These are phyloP conservation scores for Artemisia annua DNA, from an alignment of 129 eudicot species.

Conservation along the genomic window DNA sequence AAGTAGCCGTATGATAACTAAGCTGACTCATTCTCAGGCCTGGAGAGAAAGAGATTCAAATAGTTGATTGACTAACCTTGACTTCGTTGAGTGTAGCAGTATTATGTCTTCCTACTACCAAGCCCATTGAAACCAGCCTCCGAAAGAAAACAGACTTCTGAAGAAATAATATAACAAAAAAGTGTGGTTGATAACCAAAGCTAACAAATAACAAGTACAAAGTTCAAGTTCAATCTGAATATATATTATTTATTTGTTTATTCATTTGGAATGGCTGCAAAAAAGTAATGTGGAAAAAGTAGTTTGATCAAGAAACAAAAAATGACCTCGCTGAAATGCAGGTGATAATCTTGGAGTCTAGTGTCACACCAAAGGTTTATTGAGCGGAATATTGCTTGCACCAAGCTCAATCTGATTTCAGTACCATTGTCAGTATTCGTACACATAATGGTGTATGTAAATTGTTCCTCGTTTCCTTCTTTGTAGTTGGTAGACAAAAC, in stretches of 20 bases:
- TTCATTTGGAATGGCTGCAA: slow-evolving; percentile 17
- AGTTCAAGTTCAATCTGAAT: not conserved
- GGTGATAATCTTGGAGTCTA: slow-evolving; percentile 86
- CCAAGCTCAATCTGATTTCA: slow-evolving; percentile 47
- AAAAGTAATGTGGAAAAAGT: slow-evolving; percentile 20
- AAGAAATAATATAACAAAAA: slow-evolving; percentile 24
- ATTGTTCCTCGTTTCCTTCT: slow-evolving; percentile 55
- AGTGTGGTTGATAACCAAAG: slow-evolving; percentile 1
- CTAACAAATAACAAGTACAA: slow-evolving; percentile 4
- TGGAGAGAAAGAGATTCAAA: not conserved
- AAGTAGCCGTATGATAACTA: not conserved
- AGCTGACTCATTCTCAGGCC: slow-evolving; percentile 14
- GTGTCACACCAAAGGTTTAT: slow-evolving; percentile 72
- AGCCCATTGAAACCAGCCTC: slow-evolving; percentile 56
- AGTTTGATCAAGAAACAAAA: slow-evolving; percentile 16
- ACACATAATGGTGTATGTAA: slow-evolving; percentile 46
- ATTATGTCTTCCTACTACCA: slow-evolving; percentile 42
- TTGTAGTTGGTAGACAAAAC: slow-evolving; percentile 42
- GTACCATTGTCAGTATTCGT: slow-evolving; percentile 30
- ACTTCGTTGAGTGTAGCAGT: slow-evolving; percentile 40
- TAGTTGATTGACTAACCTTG: slow-evolving; percentile 41
- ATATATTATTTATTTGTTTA: too few relatives aligned
- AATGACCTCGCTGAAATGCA: slow-evolving; percentile 73
- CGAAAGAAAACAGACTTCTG: slow-evolving; percentile 63
- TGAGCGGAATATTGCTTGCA: slow-evolving; percentile 61